These are phyloP conservation scores for Lineolata rhizophorae DNA, from an alignment of 495 filamentous ascomycete species.

Conservation along the genomic window DNA sequence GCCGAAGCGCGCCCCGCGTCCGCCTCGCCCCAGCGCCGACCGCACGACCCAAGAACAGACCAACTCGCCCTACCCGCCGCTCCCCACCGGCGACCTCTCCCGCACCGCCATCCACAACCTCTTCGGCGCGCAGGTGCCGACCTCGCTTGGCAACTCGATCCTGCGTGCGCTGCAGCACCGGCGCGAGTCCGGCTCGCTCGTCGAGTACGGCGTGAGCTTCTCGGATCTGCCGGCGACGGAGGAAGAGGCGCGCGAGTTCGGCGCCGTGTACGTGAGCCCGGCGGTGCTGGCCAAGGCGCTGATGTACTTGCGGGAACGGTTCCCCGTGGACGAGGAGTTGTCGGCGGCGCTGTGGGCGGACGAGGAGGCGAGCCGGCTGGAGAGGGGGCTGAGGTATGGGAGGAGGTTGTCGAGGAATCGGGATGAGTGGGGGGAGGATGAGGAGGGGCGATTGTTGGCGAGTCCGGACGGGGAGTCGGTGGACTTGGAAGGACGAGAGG, in stretches of 20 bases:
- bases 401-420: not conserved
- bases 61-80: too few relatives aligned
- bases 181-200: conserved; percentile 50
- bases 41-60: too few relatives aligned
- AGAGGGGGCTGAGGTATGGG: conserved; percentile 14
- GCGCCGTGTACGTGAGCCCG: too few relatives aligned
- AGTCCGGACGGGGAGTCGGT: too few relatives aligned
- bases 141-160: conserved; percentile 35
- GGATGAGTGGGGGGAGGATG: not conserved
- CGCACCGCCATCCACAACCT: not conserved
- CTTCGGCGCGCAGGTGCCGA: not conserved
- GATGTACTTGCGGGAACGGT: conserved; percentile 40
- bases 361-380: conserved; percentile 22
- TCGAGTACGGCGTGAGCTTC: conserved; percentile 24
- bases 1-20: too few relatives aligned
- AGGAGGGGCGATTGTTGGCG: too few relatives aligned
- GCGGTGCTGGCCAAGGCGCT: conserved; percentile 27
- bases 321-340: conserved; percentile 56
- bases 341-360: conserved; percentile 40
- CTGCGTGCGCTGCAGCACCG: conserved; percentile 50
- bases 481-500: too few relatives aligned
- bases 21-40: too few relatives aligned
- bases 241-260: conserved; percentile 3
- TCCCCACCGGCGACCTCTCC: too few relatives aligned
- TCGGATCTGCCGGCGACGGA: conserved; percentile 8